Base-by-base conservation (phyloP, 805 yeast genomes). In the Saccharomycopsis vini region DNA sequence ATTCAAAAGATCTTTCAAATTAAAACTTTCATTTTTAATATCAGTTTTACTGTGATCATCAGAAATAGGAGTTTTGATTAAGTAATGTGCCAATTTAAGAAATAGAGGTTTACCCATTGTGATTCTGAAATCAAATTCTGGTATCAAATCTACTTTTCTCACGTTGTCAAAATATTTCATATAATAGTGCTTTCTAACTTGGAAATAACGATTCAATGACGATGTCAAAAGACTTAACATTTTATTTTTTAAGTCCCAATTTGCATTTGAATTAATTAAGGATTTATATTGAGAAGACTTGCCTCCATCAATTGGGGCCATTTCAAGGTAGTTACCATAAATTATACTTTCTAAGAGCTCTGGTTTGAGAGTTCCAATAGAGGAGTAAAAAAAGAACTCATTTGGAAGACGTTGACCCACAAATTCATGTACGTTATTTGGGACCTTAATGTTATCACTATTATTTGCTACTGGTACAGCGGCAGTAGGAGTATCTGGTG, bases 351-450 rank as follows among this genome's bases (percentile, higher is more conserved):
- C 82, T 34, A 81, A 69, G 20, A 85, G 59, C 45, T 77, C 78
- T 4, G 80, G 63, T 5, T 79, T 74, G 10, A 82, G 64, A 20
- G 89, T 58, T 1, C 97, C 97, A 46, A 82, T 61, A 1, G 94
- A 81, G 56, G 77, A 77, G 60, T 87, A 92, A 58, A 81, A 88
- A 55, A 76, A 81, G 34, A 82, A 69, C 62, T 89, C 97, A 43
- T 86, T 83, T 2, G 97, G 94, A 41, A 92, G 67, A 56, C 89
- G 75, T 59, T 83, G 86, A 7, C 94, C 87, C 39, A 92, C 71
- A 38, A 88, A 73, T 37, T 80, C 88, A 58, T 85, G 92, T 10
- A 85, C 66, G 59, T 88, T 95, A 49, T 76, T 74, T 3, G 97
- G 97, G 38, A 81, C 43, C 19, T 37, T 32, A 7, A 51, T 55